phyloP scores from a whole-genome alignment of 441 rosid species.

The Pelargonium australe region DNA sequence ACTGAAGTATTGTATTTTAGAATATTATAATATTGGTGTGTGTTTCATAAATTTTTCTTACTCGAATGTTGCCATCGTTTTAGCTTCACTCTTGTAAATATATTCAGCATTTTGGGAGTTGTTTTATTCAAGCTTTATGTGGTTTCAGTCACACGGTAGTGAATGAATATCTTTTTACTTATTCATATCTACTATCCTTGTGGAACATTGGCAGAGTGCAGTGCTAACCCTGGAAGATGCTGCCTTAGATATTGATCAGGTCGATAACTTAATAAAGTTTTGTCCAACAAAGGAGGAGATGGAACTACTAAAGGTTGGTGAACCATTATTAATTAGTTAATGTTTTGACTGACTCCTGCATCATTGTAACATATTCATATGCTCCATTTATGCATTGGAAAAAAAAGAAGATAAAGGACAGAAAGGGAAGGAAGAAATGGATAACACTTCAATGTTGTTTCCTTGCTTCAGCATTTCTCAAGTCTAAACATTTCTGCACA shows the following conservation, averaged over 20 bases:
- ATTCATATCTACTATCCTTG: background rate
- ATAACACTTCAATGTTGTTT: background rate
- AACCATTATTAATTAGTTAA: background rate
- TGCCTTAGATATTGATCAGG: slow-evolving; percentile 79
- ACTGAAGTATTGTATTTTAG: background rate
- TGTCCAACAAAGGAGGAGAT: slow-evolving; percentile 96
- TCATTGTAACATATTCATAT: background rate
- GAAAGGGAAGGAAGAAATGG: background rate
- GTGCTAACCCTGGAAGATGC: slow-evolving; percentile 82
- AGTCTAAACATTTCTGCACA: background rate
- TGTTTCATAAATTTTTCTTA: background rate
- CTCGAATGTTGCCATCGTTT: background rate
- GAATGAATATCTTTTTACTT: background rate
- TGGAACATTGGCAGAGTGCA: slow-evolving; percentile 43
- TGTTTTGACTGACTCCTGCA: background rate
- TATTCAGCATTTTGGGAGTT: background rate
- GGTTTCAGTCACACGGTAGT: background rate
- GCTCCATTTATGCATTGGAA: background rate
- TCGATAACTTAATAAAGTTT: slow-evolving; percentile 83
- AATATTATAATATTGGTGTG: slow-evolving; percentile 1
- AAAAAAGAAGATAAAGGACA: background rate
- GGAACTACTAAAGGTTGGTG: slow-evolving; percentile 72
- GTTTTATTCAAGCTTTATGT: background rate
- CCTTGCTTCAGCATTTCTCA: background rate
- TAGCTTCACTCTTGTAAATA: background rate